Conservation (phyloP, 2,329 filamentous ascomycete species). For the Endoconidiophora laricicola region DNA sequence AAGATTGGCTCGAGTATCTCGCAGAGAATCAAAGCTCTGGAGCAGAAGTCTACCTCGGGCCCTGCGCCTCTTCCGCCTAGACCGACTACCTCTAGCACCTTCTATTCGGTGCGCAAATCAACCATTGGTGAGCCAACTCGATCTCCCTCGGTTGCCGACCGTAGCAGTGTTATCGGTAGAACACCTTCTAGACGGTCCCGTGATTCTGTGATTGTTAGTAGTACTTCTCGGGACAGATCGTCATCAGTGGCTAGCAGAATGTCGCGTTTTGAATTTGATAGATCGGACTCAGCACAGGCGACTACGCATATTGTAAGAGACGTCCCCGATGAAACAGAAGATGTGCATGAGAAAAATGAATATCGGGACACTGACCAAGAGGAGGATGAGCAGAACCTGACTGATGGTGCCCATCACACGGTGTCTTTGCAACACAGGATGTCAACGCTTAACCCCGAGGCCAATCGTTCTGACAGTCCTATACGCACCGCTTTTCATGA, state of each 20-base stretch:
- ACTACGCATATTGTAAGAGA: slow-evolving; percentile 70
- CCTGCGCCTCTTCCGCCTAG: slow-evolving; percentile 13
- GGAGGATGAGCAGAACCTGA: slow-evolving; percentile 7
- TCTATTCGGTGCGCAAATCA: slow-evolving; percentile 40
- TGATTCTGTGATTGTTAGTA: slow-evolving; percentile 28
- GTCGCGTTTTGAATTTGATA: slow-evolving; percentile 35
- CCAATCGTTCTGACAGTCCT: slow-evolving; percentile 2
- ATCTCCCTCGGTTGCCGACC: slow-evolving; percentile 30
- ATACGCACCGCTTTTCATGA: slow-evolving; percentile 21
- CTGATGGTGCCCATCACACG: slow-evolving; percentile 5
- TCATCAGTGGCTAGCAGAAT: slow-evolving; percentile 38
- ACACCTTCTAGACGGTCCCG: slow-evolving; percentile 25
- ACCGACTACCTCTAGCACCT: slow-evolving; percentile 33
- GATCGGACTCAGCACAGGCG: slow-evolving; percentile 57
- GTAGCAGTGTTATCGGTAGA: slow-evolving; percentile 24
- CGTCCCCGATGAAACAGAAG: slow-evolving; percentile 29
- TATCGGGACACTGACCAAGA: slow-evolving; percentile 13
- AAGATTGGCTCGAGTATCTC: slow-evolving; percentile 85
- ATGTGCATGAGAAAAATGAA: slow-evolving; percentile 25
- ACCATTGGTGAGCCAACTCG: slow-evolving; percentile 24
- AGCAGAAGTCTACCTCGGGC: slow-evolving; percentile 46
- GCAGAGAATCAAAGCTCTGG: slow-evolving; percentile 77
- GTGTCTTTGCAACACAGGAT: slow-evolving; percentile 6
- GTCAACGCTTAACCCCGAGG: slow-evolving; percentile 6
- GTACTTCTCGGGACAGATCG: slow-evolving; percentile 28